phyloP scores from a whole-genome alignment of 1,284 basidiomycete species.

The Malassezia restricta region DNA sequence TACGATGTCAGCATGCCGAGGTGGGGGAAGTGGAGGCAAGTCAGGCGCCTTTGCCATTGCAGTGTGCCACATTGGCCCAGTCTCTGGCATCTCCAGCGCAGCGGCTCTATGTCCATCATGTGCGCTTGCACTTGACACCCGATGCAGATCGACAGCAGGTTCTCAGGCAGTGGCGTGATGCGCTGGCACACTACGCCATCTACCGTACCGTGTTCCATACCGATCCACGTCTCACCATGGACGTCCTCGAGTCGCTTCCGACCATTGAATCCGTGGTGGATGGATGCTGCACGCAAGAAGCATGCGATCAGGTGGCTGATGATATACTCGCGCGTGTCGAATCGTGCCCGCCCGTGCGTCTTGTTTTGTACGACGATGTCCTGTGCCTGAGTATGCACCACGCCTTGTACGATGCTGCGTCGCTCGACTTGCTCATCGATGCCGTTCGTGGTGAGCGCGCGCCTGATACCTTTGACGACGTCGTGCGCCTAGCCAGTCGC shows the following conservation, averaged over 20 bases:
- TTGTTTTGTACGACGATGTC: constrained; percentile 14
- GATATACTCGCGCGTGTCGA: constrained; percentile 17
- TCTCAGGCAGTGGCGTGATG: constrained; percentile 17
- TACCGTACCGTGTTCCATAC: constrained; percentile 30
- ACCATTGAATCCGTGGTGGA: not conserved
- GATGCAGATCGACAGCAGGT: constrained; percentile 2
- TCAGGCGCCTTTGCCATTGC: constrained; percentile 30
- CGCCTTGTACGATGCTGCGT: constrained; percentile 39
- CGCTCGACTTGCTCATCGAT: constrained; percentile 11
- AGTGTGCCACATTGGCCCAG: constrained; percentile 27
- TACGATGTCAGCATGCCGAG: not conserved
- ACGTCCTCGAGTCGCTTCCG: constrained; percentile 14
- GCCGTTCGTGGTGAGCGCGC: not conserved
- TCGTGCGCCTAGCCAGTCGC: not conserved
- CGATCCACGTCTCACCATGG: constrained; percentile 13
- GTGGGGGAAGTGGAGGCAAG: not conserved
- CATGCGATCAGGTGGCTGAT: constrained; percentile 15
- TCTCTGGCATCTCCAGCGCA: constrained; percentile 14
- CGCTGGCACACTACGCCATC: constrained; percentile 20
- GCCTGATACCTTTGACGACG: constrained; percentile 3
- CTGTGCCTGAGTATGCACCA: constrained; percentile 28
- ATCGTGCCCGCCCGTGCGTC: constrained; percentile 21
- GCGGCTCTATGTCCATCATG: constrained; percentile 28
- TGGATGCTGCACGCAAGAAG: not conserved
- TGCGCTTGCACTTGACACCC: constrained; percentile 16